Conservation (phyloP, 2,329 filamentous ascomycete genomes). For the Eutypella sp. region DNA sequence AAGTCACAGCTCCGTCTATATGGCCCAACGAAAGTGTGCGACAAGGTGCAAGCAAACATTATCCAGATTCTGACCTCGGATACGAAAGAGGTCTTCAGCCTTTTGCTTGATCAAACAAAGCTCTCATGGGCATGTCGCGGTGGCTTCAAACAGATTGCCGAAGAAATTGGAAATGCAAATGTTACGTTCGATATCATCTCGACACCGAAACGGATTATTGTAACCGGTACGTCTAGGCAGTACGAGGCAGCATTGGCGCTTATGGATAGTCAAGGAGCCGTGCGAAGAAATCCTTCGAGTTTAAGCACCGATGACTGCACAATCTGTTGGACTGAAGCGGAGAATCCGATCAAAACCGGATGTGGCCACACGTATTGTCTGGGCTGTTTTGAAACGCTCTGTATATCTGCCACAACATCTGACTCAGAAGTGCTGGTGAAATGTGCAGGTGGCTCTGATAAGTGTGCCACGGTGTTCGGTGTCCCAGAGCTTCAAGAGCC, state of each 20-base stretch:
- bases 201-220: constrained; percentile 26
- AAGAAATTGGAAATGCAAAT: constrained; percentile 5
- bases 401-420: constrained; percentile 12
- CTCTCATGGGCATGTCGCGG: constrained; percentile 28
- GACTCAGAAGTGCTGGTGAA: constrained; percentile 12
- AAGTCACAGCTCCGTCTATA: constrained; percentile 26
- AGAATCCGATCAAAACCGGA: constrained; percentile 28
- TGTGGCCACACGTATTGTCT: constrained; percentile 39
- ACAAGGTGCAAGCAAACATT: constrained; percentile 12
- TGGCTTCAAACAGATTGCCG: constrained; percentile 24
- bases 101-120: constrained; percentile 22
- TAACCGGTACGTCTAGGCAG: constrained; percentile 20
- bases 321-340: constrained; percentile 32
- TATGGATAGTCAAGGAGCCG: constrained; percentile 2
- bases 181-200: constrained; percentile 28
- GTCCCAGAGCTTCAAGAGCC: constrained; percentile 23
- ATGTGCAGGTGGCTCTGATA: constrained; percentile 21
- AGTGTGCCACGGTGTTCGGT: constrained; percentile 19
- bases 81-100: constrained; percentile 7
- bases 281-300: too few relatives aligned
- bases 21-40: constrained; percentile 15
- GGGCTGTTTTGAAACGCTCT: constrained; percentile 34
- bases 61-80: constrained; percentile 6
- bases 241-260: constrained; percentile 12
- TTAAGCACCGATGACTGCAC: constrained; percentile 27